Evolutionary conservation across 805 yeast genomes (phyloP), one percentile per base, ranked within the genome.

Genomic region (Groenewaldozyma salmanticensis): DNA sequence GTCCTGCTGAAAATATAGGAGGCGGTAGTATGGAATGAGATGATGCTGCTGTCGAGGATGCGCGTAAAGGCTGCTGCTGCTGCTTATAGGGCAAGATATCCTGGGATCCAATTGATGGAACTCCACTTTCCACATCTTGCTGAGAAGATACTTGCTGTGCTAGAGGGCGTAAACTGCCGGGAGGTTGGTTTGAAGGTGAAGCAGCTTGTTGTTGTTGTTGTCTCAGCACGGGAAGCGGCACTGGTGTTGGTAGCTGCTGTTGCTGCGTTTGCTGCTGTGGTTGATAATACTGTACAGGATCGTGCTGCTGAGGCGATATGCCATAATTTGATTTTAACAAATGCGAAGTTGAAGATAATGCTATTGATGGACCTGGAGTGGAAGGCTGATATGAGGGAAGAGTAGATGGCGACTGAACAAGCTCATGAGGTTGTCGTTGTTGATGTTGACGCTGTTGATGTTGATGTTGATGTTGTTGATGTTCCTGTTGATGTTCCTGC

Each of bases 391-490:
- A n/a, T n/a, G 31, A 17, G 6, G 36, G 19, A 13, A 34, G 29
- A 5, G 40, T 21, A 20, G 35, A 16, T 21, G 32, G 18, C 5
- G 40, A n/a, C 20, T 27, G 21, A 37, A 13, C 19, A 24, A 27
- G 27, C 9, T 16, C 20, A 16, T 39, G 39, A 5, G 15, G 42
- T 20, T 17, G n/a, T 34, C 18, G 39, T 13, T 17, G 40, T 15
- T 40, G 44, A n/a, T 33, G 27, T 4, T 38, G 42, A 7, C 32
- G 43, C 35, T 38, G 46, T 18, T 32, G 43, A 15, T 36, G 43
- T 31, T 38, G 45, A 27, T 35, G 47, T 20, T 17, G 21, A 9
- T 19, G 37, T 15, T 24, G 42, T 22, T 34, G 41, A 19, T 21
- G 39, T 21, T 32, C 36, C 16, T 42, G 45, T 17, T 35, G 33